Evolutionary conservation across 805 yeast species (phyloP).

Genomic region (Candida odintsovae): DNA sequence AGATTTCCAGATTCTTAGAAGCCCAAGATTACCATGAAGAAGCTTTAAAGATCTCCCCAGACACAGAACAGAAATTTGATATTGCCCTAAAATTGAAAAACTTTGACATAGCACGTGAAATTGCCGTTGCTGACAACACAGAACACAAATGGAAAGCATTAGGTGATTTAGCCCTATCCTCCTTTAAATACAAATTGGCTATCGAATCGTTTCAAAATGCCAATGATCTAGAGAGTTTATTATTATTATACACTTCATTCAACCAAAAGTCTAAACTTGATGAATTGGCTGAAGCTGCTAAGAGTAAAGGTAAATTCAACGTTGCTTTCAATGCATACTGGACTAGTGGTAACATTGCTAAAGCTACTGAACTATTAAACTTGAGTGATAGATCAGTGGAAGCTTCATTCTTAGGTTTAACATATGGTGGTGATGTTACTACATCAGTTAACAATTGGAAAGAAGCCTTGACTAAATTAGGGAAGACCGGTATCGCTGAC

Average conservation of each 20-base stretch:
- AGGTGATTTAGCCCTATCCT: constrained; percentile 78
- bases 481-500: constrained; percentile 54
- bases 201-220: constrained; percentile 74
- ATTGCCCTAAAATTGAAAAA: constrained; percentile 75
- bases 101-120: constrained; percentile 63
- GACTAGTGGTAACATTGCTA: constrained; percentile 67
- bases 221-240: constrained; percentile 73
- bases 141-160: constrained; percentile 84
- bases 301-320: constrained; percentile 73
- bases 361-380: constrained; percentile 60
- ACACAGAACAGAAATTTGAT: constrained; percentile 87
- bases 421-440: constrained; percentile 49
- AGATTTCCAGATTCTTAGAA: constrained; percentile 88
- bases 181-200: constrained; percentile 80
- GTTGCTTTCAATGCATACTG: constrained; percentile 90
- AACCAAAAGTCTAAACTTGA: constrained; percentile 59
- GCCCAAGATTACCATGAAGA: constrained; percentile 84
- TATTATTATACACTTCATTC: constrained; percentile 76
- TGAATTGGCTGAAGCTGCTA: constrained; percentile 62
- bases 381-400: constrained; percentile 71
- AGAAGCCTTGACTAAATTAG: constrained; percentile 40
- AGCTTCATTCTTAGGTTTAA: constrained; percentile 73
- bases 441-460: constrained; percentile 64
- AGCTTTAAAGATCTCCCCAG: constrained; percentile 79
- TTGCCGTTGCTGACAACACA: constrained; percentile 47